phyloP scores from a whole-genome alignment of 441 rosid species.

The Breynia disticha region DNA sequence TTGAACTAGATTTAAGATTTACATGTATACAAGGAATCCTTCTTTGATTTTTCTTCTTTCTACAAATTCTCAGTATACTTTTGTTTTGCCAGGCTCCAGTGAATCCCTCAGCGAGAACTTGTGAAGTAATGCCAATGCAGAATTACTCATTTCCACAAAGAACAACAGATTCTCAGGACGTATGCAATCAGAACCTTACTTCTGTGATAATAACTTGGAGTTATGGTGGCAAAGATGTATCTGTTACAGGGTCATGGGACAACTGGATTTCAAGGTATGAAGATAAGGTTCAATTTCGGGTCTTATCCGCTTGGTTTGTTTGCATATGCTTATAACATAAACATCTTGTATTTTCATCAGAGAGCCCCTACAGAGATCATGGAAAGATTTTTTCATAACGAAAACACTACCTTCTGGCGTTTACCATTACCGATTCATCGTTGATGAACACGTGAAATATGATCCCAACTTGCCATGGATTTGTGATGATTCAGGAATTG shows the following conservation, averaged over 20 bases:
- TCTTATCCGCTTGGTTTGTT: background rate
- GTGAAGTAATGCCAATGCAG: constrained; percentile 16
- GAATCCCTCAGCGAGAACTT: constrained; percentile 17
- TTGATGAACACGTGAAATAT: constrained; percentile 31
- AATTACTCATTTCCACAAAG: constrained; percentile 10
- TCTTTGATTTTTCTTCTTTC: background rate
- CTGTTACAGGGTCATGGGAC: constrained; percentile 61
- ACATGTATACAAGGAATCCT: background rate
- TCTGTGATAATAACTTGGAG: constrained; percentile 48
- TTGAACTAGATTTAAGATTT: background rate
- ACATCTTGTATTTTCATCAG: constrained; percentile 18
- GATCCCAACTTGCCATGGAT: constrained; percentile 44
- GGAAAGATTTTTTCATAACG: constrained; percentile 36
- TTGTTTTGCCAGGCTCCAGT: constrained; percentile 18
- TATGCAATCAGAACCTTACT: constrained; percentile 16
- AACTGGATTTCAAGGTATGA: constrained; percentile 37
- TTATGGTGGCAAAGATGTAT: constrained; percentile 44
- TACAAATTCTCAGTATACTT: background rate
- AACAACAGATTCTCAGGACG: constrained; percentile 13
- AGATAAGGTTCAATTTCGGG: constrained; percentile 1
- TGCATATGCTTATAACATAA: background rate
- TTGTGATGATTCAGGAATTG: constrained; percentile 29
- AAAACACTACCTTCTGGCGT: constrained; percentile 46
- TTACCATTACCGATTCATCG: constrained; percentile 47
- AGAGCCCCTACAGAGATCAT: constrained; percentile 34